phyloP scores from a whole-genome alignment of 441 rosid genomes.

The Cnidoscolus chayamansa region DNA sequence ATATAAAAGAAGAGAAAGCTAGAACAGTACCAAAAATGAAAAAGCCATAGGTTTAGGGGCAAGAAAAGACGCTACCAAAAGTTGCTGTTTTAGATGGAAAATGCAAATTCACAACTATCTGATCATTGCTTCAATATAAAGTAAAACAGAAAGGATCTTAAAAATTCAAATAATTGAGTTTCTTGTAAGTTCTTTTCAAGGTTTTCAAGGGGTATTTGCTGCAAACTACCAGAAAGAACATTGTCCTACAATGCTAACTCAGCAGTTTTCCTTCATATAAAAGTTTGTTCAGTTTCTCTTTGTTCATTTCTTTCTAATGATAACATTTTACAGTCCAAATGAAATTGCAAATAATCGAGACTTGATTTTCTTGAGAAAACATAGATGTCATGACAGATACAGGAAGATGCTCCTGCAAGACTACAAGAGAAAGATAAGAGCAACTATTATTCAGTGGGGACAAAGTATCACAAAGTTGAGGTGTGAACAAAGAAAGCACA shows the following conservation, averaged over 20 bases:
- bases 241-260: constrained; percentile 3
- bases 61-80: too few relatives aligned
- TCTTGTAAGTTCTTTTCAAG: neutral
- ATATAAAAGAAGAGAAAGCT: neutral
- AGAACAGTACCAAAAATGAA: neutral
- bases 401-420: constrained; percentile 21
- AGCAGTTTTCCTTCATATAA: neutral
- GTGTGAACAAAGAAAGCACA: constrained; percentile 12
- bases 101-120: too few relatives aligned
- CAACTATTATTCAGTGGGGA: constrained; percentile 4
- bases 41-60: too few relatives aligned
- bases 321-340: constrained; percentile 1
- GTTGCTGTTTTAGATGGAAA: too few relatives aligned
- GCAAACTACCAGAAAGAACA: neutral
- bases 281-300: constrained; percentile 12
- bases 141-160: neutral
- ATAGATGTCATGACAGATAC: neutral
- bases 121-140: neutral
- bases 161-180: neutral
- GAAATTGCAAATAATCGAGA: constrained; percentile 5
- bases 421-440: constrained; percentile 9
- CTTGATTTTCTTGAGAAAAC: constrained; percentile 3
- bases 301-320: neutral
- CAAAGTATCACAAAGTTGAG: neutral
- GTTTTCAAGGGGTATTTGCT: neutral